Percentiles rank a stretch among this genome's conserved stretches.
Conservation (phyloP, 2,329 filamentous ascomycete species). For the Talaromyces pinophilus region DNA sequence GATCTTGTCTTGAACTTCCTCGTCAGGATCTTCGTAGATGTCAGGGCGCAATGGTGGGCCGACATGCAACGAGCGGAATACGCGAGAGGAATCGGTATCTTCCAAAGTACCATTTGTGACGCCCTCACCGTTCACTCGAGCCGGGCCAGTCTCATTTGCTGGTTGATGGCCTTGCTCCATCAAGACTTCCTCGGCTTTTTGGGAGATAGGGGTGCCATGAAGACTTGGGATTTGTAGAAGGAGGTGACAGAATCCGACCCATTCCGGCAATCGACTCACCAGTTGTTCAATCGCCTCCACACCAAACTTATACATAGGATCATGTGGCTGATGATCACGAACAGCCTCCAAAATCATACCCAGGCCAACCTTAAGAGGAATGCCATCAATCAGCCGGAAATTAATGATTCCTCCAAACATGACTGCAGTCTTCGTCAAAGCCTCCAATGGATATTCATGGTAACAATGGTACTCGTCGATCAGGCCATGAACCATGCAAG, state of each 20-base stretch:
- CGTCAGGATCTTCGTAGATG: constrained; percentile 77
- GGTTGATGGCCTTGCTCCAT: constrained; percentile 63
- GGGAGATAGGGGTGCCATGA: constrained; percentile 79
- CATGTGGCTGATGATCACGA: constrained; percentile 75
- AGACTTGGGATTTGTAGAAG: constrained; percentile 79
- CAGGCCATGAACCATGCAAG: constrained; percentile 96
- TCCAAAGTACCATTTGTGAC: constrained; percentile 68
- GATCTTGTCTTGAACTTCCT: constrained; percentile 86
- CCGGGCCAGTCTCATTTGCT: constrained; percentile 56
- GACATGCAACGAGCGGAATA: constrained; percentile 76
- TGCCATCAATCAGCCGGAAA: constrained; percentile 83
- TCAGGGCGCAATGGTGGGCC: constrained; percentile 66
- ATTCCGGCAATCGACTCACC: constrained; percentile 78
- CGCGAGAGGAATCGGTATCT: constrained; percentile 66
- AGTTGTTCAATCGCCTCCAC: constrained; percentile 92
- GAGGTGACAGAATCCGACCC: constrained; percentile 91
- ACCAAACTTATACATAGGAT: constrained; percentile 97
- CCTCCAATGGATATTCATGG: constrained; percentile 92
- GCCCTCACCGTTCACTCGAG: constrained; percentile 45
- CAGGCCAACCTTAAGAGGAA: constrained; percentile 89
- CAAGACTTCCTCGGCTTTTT: constrained; percentile 78
- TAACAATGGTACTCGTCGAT: constrained; percentile 98
- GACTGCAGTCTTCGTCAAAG: constrained; percentile 90
- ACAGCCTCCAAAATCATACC: constrained; percentile 98
- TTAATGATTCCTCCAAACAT: constrained; percentile 96